Percentiles rank a stretch among this genome's conserved stretches.
Evolutionary conservation across 164 flowering plant genomes (phyloP).

Genomic region (Vitis rupestris): DNA sequence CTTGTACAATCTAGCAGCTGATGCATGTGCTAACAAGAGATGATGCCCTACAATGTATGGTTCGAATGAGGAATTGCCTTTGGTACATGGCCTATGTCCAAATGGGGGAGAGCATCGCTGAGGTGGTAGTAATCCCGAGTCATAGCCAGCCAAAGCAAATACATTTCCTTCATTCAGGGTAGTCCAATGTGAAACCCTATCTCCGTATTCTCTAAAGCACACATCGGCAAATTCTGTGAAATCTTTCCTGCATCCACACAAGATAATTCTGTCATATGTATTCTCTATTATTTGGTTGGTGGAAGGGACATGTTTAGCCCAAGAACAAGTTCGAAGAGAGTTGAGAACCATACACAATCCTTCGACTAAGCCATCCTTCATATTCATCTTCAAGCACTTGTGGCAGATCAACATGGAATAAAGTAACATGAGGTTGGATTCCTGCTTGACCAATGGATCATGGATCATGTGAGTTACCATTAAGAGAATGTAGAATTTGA

Average conservation of each 20-base stretch:
- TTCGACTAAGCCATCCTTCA: conserved; percentile 21
- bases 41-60: conserved; percentile 48
- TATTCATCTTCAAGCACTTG: conserved; percentile 18
- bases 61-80: conserved; percentile 52
- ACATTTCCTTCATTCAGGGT: conserved; percentile 51
- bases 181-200: conserved; percentile 51
- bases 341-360: conserved; percentile 12
- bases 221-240: conserved; percentile 44
- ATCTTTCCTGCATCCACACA: conserved; percentile 27
- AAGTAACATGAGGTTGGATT: conserved; percentile 20
- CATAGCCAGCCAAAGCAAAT: conserved; percentile 30
- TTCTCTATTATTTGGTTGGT: not conserved
- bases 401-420: conserved; percentile 10
- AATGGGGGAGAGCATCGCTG: conserved; percentile 38
- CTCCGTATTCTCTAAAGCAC: conserved; percentile 52
- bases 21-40: conserved; percentile 48
- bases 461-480: no score
- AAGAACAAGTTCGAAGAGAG: not conserved
- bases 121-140: conserved; percentile 36
- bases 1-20: conserved; percentile 37
- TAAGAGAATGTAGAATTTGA: no score
- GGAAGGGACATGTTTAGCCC: not conserved
- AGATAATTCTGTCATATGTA: not conserved
- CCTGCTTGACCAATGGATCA: not conserved
- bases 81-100: conserved; percentile 24